Base-by-base conservation (phyloP, 2,329 filamentous ascomycete genomes). In the Clonostachys byssicola region DNA sequence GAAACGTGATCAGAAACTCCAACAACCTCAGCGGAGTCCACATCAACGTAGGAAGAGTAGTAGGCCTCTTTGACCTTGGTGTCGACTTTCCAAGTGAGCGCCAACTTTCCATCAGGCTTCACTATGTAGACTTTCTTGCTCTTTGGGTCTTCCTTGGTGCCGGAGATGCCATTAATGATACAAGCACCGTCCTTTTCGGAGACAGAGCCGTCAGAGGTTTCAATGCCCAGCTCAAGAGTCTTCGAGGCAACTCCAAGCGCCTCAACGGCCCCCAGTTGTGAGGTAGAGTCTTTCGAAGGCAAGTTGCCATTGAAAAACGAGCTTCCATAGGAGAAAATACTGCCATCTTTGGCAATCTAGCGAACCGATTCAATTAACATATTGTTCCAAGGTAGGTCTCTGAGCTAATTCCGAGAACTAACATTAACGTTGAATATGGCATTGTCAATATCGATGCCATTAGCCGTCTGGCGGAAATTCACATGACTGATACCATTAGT, bases 351-450 rank as follows among this genome's bases (percentile, higher is more conserved):
- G 35, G 60, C 73, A 53, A 78, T 62, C 73, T 77, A 43, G 13
- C 17, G 41, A 14, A 12, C 42, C 33, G 20, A 33, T 35, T 16
- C 3, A 34, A 9, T 49, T 36, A 44, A 34, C 16, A n/a, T 12
- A 5, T 9, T 12, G 13, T 44, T 44, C 23, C 13, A 12, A 9
- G 10, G 9, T 30, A 9, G 9, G 23, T 9, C 8, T n/a, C n/a
- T n/a, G n/a, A n/a, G 23, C 23, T 30, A 9, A 36, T 16, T 10
- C 40, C 9, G n/a, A 40, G 30, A 18, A 64, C 72, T 63, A 55
- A 78, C 74, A 51, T 79, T 79, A 47, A 80, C 72, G 45, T 78
- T 78, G 55, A 78, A 75, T 53, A 75, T 72, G 5, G 74, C 73
- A 56, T 79, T 79, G 55, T 79, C 75, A 47, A 80, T 72, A 48